Conservation (phyloP, 805 yeast species). For the Myxozyma neotropica region DNA sequence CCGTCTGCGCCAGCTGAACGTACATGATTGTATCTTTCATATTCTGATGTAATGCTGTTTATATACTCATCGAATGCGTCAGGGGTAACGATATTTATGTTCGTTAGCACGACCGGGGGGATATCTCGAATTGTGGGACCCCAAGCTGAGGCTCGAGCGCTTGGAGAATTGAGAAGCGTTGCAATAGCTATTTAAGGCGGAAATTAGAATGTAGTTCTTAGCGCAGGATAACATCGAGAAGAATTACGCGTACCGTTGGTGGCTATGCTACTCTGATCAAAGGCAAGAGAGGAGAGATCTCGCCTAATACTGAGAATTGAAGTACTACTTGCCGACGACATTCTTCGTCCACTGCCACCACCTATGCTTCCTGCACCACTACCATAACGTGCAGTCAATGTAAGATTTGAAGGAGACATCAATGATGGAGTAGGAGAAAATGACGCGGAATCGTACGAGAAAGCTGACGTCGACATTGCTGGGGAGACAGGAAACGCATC, state of each 20-base stretch:
- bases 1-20: constrained; percentile 1
- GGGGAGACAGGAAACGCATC: constrained; percentile 9
- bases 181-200: constrained; percentile 20
- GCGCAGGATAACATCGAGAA: not conserved
- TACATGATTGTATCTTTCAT: constrained; percentile 39
- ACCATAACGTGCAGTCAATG: constrained; percentile 10
- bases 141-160: constrained; percentile 14
- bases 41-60: constrained; percentile 49
- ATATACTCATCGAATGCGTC: constrained; percentile 51
- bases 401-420: constrained; percentile 17
- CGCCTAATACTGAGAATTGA: constrained; percentile 23
- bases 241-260: constrained; percentile 36
- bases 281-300: constrained; percentile 25
- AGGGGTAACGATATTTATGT: constrained; percentile 51
- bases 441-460: constrained; percentile 15
- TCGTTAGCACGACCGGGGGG: constrained; percentile 72
- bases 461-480: constrained; percentile 6
- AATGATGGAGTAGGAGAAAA: constrained; percentile 16
- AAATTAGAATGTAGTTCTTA: not conserved
- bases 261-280: constrained; percentile 33
- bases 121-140: constrained; percentile 79
- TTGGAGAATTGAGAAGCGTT: constrained; percentile 27
- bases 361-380: constrained; percentile 8
- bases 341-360: constrained; percentile 8
- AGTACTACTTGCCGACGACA: constrained; percentile 5